These are phyloP conservation scores for Lentinula detonsa DNA, from an alignment of 768 basidiomycete genomes.

Conservation along the genomic window DNA sequence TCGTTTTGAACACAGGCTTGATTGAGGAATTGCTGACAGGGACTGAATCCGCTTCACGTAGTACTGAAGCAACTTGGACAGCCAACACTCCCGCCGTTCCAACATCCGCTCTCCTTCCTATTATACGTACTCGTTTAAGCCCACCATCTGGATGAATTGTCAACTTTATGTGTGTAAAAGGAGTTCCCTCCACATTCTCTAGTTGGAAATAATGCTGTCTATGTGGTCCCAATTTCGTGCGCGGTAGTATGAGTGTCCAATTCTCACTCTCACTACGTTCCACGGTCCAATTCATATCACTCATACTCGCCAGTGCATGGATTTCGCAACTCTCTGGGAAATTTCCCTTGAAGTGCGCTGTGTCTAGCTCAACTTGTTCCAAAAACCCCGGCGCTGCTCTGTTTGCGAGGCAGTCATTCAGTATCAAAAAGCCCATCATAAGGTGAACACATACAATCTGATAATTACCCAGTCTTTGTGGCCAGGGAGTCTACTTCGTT, in stretches of 20 bases:
- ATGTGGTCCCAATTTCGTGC: slow-evolving; percentile 83
- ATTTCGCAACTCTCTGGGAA: slow-evolving; percentile 87
- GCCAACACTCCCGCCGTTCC: neutral
- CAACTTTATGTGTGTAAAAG: slow-evolving; percentile 80
- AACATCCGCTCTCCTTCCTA: slow-evolving; percentile 49
- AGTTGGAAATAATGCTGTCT: slow-evolving; percentile 86
- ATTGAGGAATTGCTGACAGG: neutral
- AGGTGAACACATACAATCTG: slow-evolving; percentile 59
- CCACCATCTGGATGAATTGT: slow-evolving; percentile 96
- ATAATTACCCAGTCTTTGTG: slow-evolving; percentile 93
- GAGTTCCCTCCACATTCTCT: slow-evolving; percentile 48
- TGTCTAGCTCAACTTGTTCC: slow-evolving; percentile 85
- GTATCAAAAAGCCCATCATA: slow-evolving; percentile 2
- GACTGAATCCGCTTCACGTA: neutral
- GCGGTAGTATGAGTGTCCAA: slow-evolving; percentile 74
- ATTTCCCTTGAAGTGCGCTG: slow-evolving; percentile 93
- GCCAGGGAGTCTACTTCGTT: slow-evolving; percentile 69
- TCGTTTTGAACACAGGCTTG: slow-evolving; percentile 5
- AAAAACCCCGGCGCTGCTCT: slow-evolving; percentile 74
- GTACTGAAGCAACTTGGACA: neutral
- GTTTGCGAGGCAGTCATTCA: neutral
- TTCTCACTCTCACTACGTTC: slow-evolving; percentile 31
- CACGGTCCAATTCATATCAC: slow-evolving; percentile 30
- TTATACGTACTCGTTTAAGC: slow-evolving; percentile 84
- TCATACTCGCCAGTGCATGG: slow-evolving; percentile 44